These are phyloP conservation scores for Chlamydomonas sp. DNA, from an alignment of 139 green algal species.

Conservation along the genomic window DNA sequence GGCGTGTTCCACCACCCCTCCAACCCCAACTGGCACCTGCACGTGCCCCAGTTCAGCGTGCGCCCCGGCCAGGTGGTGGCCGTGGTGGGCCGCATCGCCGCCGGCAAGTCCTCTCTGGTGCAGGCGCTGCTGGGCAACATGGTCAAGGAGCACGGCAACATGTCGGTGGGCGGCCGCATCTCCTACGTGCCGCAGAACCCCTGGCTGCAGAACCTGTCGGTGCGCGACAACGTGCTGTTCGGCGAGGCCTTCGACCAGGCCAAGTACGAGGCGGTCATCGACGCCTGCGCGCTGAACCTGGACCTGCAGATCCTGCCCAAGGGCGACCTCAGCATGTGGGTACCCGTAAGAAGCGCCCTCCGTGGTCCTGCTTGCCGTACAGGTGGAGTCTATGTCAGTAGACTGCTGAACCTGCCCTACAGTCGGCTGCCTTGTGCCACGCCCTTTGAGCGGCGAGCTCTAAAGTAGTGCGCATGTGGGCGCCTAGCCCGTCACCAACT, in stretches of 20 bases:
- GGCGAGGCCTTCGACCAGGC: slow-evolving; percentile 49
- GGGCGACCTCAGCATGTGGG: slow-evolving; percentile 45
- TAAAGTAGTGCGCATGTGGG: too few species aligned
- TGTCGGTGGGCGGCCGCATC: slow-evolving; percentile 21
- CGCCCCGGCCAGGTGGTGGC: slow-evolving; percentile 53
- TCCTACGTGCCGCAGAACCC: slow-evolving; percentile 56
- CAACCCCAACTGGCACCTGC: slow-evolving; percentile 44
- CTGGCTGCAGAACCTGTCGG: slow-evolving; percentile 72
- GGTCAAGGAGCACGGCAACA: slow-evolving; percentile 25
- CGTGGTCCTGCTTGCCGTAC: too few species aligned
- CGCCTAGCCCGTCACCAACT: too few species aligned
- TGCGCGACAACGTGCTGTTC: slow-evolving; percentile 72
- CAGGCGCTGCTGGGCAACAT: slow-evolving; percentile 53
- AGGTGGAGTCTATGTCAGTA: too few species aligned
- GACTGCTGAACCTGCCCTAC: too few species aligned
- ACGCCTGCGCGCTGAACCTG: slow-evolving; percentile 55
- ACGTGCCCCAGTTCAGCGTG: slow-evolving; percentile 39
- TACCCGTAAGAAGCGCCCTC: too few species aligned
- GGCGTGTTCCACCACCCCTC: slow-evolving; percentile 53
- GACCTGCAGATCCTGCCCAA: slow-evolving; percentile 62
- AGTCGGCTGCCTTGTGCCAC: too few species aligned
- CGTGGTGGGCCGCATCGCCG: slow-evolving; percentile 59
- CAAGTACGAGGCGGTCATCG: slow-evolving; percentile 40
- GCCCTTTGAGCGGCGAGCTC: too few species aligned
- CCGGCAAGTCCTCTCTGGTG: slow-evolving; percentile 52